Evolutionary conservation across 1,139 yeast genomes (phyloP), one percentile per base, ranked within the genome.

Genomic region (Schwanniomyces etchellsii): DNA sequence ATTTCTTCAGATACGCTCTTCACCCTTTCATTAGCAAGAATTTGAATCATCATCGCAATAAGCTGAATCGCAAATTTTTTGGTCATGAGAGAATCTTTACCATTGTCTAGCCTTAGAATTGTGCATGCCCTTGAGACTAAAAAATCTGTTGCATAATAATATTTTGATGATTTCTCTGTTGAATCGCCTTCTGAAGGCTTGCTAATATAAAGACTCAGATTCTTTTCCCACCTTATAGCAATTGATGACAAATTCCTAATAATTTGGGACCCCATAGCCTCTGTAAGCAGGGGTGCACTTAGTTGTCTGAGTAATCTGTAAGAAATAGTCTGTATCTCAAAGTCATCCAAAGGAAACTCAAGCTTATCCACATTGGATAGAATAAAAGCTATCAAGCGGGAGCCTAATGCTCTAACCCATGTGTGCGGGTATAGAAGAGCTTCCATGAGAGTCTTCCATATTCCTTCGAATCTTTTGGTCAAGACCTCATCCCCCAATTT

Each of bases 371-470:
- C 37, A 34, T 68, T 67, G 3, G 65, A 47, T 30, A 83, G 57
- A 28, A 81, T 50, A 3, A 60, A 49, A 1, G 80, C 77, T 24
- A 79, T 53, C 28, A 86, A 60, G 31, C 89, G 66, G n/a, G 81
- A 62, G 0, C 94, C 60, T 4, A 74, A 63, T 34, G 83, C 64
- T 47, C 97, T 75, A 9, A 89, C 82, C 97, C 97, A 89, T 0
- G 94, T 70, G 52, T 89, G 97, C 2, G 96, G 96, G 52, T 75
- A 91, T 31, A 89, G 60, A 38, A 88, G 61, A 16, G 77, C 60
- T 9, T 68, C 70, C 17, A 76, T 64, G 4, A 82, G 59, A 14
- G 58, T 54, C 9, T 50, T 47, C 91, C 93, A 82, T 9, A 73
- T 43, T 2, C 27, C 28, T 22, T 54, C 62, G 42, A 54, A 68